Evolutionary conservation across 148 eudicot species (phyloP).

Genomic region (Rhododendron molle): DNA sequence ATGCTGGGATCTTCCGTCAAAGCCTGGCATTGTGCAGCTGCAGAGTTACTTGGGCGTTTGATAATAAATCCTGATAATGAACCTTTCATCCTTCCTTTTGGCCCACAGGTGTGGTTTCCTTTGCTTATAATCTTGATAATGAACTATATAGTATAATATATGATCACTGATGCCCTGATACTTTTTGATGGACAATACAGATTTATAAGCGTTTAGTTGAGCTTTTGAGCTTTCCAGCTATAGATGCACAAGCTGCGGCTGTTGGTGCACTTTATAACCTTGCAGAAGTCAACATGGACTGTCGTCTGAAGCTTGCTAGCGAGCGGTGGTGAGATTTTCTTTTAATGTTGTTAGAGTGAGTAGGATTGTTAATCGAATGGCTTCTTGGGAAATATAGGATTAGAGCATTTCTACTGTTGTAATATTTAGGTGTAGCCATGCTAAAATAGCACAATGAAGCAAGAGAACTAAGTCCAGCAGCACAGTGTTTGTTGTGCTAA

Average conservation of each 20-base stretch:
- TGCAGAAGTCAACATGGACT: slow-evolving; percentile 89
- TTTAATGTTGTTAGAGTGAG: background rate
- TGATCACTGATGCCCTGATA: background rate
- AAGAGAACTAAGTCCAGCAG: background rate
- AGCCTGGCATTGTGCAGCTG: slow-evolving; percentile 94
- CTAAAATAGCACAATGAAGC: background rate
- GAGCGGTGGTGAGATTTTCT: slow-evolving; percentile 66
- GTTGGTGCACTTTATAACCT: slow-evolving; percentile 88
- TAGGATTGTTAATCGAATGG: background rate
- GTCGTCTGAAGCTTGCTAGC: slow-evolving; percentile 78
- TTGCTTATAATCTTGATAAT: background rate
- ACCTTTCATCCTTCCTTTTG: slow-evolving; percentile 75
- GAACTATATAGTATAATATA: background rate
- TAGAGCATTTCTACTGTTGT: background rate
- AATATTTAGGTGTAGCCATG: background rate
- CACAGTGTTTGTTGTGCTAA: background rate
- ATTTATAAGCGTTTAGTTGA: slow-evolving; percentile 79
- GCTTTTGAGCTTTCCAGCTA: slow-evolving; percentile 68
- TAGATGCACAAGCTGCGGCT: slow-evolving; percentile 89
- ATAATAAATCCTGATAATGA: slow-evolving; percentile 93
- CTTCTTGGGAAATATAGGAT: background rate
- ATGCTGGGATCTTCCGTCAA: slow-evolving; percentile 73
- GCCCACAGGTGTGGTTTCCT: slow-evolving; percentile 55
- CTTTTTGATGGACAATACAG: slow-evolving; percentile 35
- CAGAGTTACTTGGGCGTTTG: slow-evolving; percentile 88